A percentile compares a stretch with the other conserved stretches of the same genome.
Evolutionary conservation across 805 yeast genomes (phyloP).

Genomic region (Brettanomyces naardenensis): DNA sequence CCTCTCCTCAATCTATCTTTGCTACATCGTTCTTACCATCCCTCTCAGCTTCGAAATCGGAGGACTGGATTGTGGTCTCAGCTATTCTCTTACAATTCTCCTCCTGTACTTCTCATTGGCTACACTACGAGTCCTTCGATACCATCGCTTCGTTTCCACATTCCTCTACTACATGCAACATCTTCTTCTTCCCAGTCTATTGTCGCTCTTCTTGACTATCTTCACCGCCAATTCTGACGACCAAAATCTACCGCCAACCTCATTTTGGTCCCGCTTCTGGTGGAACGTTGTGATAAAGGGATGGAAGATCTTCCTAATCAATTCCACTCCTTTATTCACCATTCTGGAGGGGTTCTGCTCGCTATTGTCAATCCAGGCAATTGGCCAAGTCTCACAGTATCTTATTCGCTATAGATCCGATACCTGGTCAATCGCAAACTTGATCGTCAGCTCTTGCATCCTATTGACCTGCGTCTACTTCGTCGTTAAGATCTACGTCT

Average conservation of each 20-base stretch:
- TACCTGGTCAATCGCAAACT: constrained; percentile 67
- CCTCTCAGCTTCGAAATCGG: constrained; percentile 94
- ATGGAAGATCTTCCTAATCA: constrained; percentile 67
- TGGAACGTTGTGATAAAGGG: constrained; percentile 39
- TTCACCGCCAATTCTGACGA: constrained; percentile 31
- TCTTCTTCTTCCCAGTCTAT: constrained; percentile 69
- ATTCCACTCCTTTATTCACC: constrained; percentile 86
- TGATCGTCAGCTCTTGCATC: constrained; percentile 65
- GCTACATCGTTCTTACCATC: constrained; percentile 68
- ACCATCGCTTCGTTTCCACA: constrained; percentile 36
- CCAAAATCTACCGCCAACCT: constrained; percentile 2
- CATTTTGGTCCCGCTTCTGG: constrained; percentile 19
- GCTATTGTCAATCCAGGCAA: constrained; percentile 81
- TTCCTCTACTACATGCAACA: constrained; percentile 74
- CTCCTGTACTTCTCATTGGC: constrained; percentile 65
- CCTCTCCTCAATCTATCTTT: constrained; percentile 53
- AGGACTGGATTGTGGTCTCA: constrained; percentile 81
- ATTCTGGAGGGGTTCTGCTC: constrained; percentile 91
- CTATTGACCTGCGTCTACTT: constrained; percentile 73
- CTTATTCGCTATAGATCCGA: constrained; percentile 57
- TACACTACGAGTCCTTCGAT: constrained; percentile 52
- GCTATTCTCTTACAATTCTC: constrained; percentile 70
- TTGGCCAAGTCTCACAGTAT: constrained; percentile 77
- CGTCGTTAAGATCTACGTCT: constrained; percentile 73
- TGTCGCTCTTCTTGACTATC: constrained; percentile 58